phyloP scores from a whole-genome alignment of 202 grass and related monocot genomes.

The Setaria italica region DNA sequence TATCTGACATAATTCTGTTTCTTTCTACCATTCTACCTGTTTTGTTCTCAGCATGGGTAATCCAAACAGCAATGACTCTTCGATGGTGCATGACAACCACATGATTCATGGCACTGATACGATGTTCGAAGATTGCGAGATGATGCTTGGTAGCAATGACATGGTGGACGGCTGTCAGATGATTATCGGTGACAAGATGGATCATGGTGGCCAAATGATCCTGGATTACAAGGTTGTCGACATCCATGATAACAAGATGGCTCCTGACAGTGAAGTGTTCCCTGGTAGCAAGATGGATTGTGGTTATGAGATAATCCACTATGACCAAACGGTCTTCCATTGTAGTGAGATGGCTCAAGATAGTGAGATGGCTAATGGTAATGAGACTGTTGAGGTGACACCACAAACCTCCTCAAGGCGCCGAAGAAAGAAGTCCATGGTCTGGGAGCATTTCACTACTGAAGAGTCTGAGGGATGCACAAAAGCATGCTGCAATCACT shows the following conservation, averaged over 20 bases:
- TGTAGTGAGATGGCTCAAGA: slow-evolving; percentile 17
- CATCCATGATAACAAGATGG: not conserved
- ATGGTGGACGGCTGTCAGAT: not conserved
- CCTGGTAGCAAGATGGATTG: slow-evolving; percentile 4
- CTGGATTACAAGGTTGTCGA: slow-evolving; percentile 8
- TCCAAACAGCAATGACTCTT: not conserved
- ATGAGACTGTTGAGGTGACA: not conserved
- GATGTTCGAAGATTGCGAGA: not conserved
- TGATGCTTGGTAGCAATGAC: slow-evolving; percentile 1
- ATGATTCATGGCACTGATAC: slow-evolving; percentile 1
- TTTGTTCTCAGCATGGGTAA: slow-evolving; percentile 21
- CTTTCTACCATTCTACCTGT: not conserved
- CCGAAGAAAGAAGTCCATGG: slow-evolving; percentile 60
- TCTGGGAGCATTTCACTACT: slow-evolving; percentile 78
- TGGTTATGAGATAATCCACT: not conserved
- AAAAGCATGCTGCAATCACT: slow-evolving; percentile 75
- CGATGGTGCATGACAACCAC: not conserved
- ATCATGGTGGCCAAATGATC: not conserved
- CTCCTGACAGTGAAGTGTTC: not conserved
- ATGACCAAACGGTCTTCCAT: not conserved
- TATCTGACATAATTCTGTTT: slow-evolving; percentile 9
- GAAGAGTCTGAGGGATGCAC: slow-evolving; percentile 55
- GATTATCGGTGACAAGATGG: not conserved
- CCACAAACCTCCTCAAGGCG: slow-evolving; percentile 39
- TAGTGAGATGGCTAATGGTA: slow-evolving; percentile 1